Percentiles rank a stretch among this genome's conserved stretches.
Conservation (phyloP, 1,139 yeast species). For the Protomyces gravidus region DNA sequence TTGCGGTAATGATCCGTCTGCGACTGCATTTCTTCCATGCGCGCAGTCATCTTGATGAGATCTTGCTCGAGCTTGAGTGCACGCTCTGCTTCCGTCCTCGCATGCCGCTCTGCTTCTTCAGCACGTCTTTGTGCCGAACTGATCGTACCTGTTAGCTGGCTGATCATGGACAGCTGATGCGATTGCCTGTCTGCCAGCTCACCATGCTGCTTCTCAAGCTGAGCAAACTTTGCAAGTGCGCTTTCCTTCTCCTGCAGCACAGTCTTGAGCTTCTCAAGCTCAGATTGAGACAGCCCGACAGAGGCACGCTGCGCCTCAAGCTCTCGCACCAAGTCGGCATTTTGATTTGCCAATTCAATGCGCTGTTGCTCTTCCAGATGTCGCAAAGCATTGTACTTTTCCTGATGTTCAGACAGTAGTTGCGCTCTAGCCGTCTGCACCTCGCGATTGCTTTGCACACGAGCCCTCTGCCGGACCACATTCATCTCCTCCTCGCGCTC, state of each 20-base stretch:
- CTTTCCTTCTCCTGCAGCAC: neutral
- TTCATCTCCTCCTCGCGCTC: neutral
- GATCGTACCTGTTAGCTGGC: neutral
- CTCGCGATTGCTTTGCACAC: neutral
- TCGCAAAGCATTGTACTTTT: neutral
- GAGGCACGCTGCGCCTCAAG: neutral
- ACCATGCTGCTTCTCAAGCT: conserved; percentile 3
- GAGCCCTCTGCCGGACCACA: neutral
- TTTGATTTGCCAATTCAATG: neutral
- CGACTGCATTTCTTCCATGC: conserved; percentile 5
- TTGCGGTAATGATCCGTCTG: conserved; percentile 12
- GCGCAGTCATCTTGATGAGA: neutral
- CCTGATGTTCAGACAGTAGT: neutral
- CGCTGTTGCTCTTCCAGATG: neutral
- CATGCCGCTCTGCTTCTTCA: conserved; percentile 1
- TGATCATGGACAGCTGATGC: neutral
- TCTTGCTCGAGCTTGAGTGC: conserved; percentile 5
- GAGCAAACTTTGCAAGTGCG: neutral
- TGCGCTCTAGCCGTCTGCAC: neutral
- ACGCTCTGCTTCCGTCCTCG: conserved; percentile 5
- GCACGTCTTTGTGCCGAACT: conserved; percentile 10
- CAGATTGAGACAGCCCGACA: neutral
- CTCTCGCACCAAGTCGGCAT: neutral
- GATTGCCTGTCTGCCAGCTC: conserved; percentile 8
- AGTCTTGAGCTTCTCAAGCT: neutral